A percentile compares a stretch with the other conserved stretches of the same genome.
Conservation (phyloP, 2,329 filamentous ascomycete species). For the Aspergillus glaucus region DNA sequence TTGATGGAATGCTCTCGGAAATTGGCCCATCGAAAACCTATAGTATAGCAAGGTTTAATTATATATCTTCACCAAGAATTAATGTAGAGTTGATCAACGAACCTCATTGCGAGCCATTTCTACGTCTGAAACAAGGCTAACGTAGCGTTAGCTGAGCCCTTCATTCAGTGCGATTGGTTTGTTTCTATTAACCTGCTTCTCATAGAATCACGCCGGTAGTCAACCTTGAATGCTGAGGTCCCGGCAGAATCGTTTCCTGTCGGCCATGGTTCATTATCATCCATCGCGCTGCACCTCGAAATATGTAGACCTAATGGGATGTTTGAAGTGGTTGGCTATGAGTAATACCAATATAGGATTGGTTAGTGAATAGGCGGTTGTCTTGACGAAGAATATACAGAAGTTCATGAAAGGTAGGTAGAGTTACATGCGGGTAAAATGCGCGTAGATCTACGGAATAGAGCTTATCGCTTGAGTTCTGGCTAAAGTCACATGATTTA, state of each 20-base stretch:
- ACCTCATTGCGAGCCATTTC: constrained; percentile 98
- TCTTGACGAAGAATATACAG: too few species aligned
- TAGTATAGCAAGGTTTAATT: constrained; percentile 3
- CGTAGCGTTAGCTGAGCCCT: constrained; percentile 13
- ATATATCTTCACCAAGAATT: constrained; percentile 3
- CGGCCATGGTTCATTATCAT: constrained; percentile 19
- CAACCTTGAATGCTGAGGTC: constrained; percentile 14
- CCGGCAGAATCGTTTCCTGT: constrained; percentile 17
- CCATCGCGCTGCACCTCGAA: constrained; percentile 19
- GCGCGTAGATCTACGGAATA: too few species aligned
- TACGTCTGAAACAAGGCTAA: constrained; percentile 72
- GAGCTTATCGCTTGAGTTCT: too few species aligned
- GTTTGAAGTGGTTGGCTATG: too few species aligned
- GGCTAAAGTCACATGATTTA: too few species aligned
- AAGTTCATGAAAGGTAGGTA: too few species aligned
- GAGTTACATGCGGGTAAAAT: too few species aligned
- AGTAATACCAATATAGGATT: too few species aligned
- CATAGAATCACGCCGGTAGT: constrained; percentile 30
- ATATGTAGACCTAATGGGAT: neutral
- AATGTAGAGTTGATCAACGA: constrained; percentile 13
- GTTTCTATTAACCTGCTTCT: constrained; percentile 30
- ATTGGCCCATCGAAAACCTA: constrained; percentile 83
- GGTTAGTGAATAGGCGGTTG: too few species aligned
- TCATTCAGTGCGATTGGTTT: neutral
- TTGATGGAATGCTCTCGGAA: constrained; percentile 92